Evolutionary conservation across 78 protist genomes (phyloP).

Genomic region (Dictyostelium capitatum): DNA sequence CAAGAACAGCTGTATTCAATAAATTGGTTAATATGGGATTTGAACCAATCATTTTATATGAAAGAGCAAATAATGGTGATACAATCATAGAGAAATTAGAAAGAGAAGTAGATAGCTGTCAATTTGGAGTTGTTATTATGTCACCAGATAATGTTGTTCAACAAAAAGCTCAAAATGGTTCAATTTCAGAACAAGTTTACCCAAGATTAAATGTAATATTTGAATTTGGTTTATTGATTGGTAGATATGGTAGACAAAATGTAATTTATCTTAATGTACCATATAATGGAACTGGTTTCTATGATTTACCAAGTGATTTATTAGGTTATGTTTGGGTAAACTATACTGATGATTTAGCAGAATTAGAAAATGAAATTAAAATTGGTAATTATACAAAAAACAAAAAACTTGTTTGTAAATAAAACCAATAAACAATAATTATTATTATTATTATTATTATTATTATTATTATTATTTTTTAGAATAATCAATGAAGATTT

Average conservation of each 20-base stretch:
- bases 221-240: constrained; percentile 15
- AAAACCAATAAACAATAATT: too few species aligned
- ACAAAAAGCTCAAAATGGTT: neutral
- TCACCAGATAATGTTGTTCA: neutral
- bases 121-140: constrained; percentile 23
- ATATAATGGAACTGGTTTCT: neutral
- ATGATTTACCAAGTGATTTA: neutral
- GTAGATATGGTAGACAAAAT: constrained; percentile 6
- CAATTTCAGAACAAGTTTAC: neutral
- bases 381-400: neutral
- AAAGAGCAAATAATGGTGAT: neutral
- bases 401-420: too few species aligned
- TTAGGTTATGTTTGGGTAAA: constrained; percentile 5
- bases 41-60: neutral
- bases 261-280: neutral
- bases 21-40: neutral
- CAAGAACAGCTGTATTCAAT: neutral
- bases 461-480: too few species aligned
- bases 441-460: too few species aligned
- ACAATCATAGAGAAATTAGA: constrained; percentile 18
- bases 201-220: constrained; percentile 18
- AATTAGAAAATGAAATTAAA: constrained; percentile 19
- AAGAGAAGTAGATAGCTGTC: neutral
- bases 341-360: neutral
- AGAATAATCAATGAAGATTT: constrained; percentile 10